Percentiles rank a stretch among this genome's conserved stretches.
Conservation (phyloP, 176 grass and related monocot genomes). For the Echinochloa phyllopogon region DNA sequence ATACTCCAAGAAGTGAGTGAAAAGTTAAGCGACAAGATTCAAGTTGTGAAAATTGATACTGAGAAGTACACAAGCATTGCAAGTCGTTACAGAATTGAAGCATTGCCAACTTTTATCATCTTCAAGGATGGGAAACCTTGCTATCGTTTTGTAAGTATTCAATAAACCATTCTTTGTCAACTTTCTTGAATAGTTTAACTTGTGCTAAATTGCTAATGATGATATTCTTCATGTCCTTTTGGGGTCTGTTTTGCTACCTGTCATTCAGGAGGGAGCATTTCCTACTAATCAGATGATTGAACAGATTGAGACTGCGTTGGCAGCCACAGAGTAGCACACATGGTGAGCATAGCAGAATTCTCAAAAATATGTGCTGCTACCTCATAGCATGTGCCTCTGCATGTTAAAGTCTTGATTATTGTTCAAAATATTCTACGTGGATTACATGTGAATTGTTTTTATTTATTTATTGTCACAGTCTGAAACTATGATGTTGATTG, state of each 20-base stretch:
- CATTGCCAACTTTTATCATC: constrained; percentile 93
- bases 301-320: constrained; percentile 79
- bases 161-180: not conserved
- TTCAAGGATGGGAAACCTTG: constrained; percentile 95
- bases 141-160: constrained; percentile 81
- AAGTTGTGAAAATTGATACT: constrained; percentile 98
- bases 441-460: not conserved
- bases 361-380: constrained; percentile 7
- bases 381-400: not conserved
- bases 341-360: not conserved
- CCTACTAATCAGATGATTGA: constrained; percentile 79
- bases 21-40: constrained; percentile 83
- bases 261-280: constrained; percentile 83
- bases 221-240: not conserved
- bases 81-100: constrained; percentile 74
- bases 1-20: constrained; percentile 94
- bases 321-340: constrained; percentile 40
- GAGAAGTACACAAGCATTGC: constrained; percentile 93
- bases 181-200: constrained; percentile 18
- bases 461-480: constrained; percentile 5
- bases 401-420: constrained; percentile 36
- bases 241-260: constrained; percentile 3
- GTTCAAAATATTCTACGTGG: not conserved
- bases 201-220: not conserved
- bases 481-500: not conserved